Evolutionary conservation across 345 rosid species (phyloP), one percentile per base, ranked within the genome.

Genomic region (Lenwebbia sp.): DNA sequence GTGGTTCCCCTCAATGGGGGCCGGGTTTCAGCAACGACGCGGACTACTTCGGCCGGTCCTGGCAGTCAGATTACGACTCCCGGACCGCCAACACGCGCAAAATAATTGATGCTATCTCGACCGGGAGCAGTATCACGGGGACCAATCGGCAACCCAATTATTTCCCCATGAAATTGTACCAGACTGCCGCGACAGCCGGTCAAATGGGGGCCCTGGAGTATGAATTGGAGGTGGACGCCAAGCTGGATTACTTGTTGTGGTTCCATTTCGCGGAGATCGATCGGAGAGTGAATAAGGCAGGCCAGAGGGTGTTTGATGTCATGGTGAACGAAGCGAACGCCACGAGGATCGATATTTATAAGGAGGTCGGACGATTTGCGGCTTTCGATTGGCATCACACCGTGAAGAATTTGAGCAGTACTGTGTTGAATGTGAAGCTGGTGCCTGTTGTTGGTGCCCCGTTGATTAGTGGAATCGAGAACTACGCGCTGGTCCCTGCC

Each of bases 181-280:
- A 98, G 86, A 88, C 95, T 86, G 98, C 98, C 49, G 94, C 91
- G 21, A 93, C 94, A 2, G 89, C 88, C 2, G 82, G 89, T 5
- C 41, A 25, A n/a, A 87, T 41, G 54, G 94, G 96, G 21, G 88
- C 60, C 53, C 76, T 96, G 89, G 94, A 91, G 85, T 96, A 94
- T 83, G 94, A 91, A 56, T 85, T 98, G 83, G 60, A 85, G 21
- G 99, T 98, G 87, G 98, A 98, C 74, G 99, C 99, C 1, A 96
- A 94, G 90, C 89, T 94, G 86, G 99, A 96, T 88, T 98, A 98
- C 90, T 86, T 98, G 92, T 26, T 98, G n/a, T 96, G 97, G 98
- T 92, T 98, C 40, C 99, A 98, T 86, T 98, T 98, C 52, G 96
- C 98, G 21, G 99, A 98, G 95, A 94, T 98, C 88, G 99, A 96